Evolutionary conservation across 257 asterid genomes (phyloP), one percentile per base, ranked within the genome.

Genomic region (Ocimum tenuiflorum): DNA sequence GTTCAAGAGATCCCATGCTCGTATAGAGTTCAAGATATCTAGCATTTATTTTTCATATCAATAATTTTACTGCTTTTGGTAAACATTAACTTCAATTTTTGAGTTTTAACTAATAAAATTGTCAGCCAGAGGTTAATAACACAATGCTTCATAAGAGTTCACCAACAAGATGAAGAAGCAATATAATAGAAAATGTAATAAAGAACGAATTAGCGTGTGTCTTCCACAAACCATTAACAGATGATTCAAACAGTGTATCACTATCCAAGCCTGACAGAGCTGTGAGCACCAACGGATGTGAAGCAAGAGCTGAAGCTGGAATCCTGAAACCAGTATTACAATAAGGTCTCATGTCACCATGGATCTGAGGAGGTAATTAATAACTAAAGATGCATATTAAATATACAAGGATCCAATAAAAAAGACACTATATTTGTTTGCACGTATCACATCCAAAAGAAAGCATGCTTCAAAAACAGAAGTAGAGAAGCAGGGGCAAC

Each of bases 251-350:
- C 64, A 84, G 81, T 74, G 84, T 75, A 33, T 89, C 96, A 70
- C 85, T 80, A 49, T 75, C 81, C 95, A 92, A 84, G 85, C 94
- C 85, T 78, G 97, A 81, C 77, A 92, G 88, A 78, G 97, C 95
- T 47, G 94, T 79, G 63, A 80, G 90, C 78, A 89, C 97, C 72
- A 92, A 75, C 33, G 89, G 95, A 77, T 92, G 95, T 48, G 96
- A 83, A 68, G 96, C 92, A 77, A 92, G 96, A 20, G 79, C 75
- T 69, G 94, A 81, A 70, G 94, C 94, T 48, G 96, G 95, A 57
- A 92, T 79, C 94, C 99, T 92, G 95, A 75, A 84, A 83, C 60
- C 76, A 75, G 71, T 50, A 54, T 50, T 48, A 22, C 14, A 65
- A 65, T 65, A 78, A 60, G 53, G 43, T 66, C 66, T 55, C 41